Conservation (phyloP, 192 early-diverging fungal genomes). For the Oehlia diaphana region DNA sequence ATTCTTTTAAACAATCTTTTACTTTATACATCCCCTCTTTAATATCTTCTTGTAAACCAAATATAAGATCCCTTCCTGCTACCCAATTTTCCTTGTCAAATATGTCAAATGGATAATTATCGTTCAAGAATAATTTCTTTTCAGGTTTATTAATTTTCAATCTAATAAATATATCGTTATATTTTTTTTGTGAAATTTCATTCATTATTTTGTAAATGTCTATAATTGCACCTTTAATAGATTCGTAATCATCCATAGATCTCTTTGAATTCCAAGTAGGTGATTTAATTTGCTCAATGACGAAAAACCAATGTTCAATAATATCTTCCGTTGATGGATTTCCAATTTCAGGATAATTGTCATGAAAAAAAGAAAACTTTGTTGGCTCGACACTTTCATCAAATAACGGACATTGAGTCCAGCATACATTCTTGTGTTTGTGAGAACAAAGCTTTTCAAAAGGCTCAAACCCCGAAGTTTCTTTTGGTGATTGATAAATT, state of each 20-base stretch:
- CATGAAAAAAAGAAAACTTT: not conserved
- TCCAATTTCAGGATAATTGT: not conserved
- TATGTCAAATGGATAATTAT: not conserved
- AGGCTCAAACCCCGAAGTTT: not conserved
- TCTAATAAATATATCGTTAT: not conserved
- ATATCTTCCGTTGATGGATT: too few species aligned
- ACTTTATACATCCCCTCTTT: not conserved
- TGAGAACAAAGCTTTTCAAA: not conserved
- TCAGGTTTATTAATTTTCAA: not conserved
- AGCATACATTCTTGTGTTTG: not conserved
- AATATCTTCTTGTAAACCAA: not conserved
- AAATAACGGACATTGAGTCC: not conserved
- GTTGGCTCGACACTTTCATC: not conserved
- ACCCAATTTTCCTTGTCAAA: not conserved
- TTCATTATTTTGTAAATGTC: not conserved
- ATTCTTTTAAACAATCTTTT: not conserved
- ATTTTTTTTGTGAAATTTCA: not conserved
- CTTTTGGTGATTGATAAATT: not conserved
- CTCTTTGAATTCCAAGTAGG: not conserved
- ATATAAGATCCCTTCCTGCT: not conserved
- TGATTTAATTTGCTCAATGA: not conserved
- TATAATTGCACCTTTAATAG: not conserved
- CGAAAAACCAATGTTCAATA: not conserved
- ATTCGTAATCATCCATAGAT: not conserved
- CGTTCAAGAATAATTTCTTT: not conserved